Evolutionary conservation across 768 basidiomycete genomes (phyloP).

Genomic region (Termitomyces sp.): DNA sequence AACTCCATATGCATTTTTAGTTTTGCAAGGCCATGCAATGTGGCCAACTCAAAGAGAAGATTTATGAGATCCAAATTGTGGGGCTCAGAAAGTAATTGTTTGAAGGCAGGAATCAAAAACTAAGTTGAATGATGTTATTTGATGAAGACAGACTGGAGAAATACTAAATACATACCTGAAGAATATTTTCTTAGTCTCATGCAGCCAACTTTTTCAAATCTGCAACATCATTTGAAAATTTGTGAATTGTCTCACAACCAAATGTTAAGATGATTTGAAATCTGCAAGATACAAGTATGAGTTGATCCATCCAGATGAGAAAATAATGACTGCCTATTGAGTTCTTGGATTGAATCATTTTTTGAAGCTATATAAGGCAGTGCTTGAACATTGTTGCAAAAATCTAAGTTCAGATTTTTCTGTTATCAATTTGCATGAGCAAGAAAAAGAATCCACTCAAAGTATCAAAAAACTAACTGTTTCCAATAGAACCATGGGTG

Average conservation of each 20-base stretch:
- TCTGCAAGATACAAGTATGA: background rate
- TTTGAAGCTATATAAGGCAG: conserved; percentile 10
- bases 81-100: background rate
- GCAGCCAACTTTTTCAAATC: background rate
- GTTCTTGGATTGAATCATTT: no score
- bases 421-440: no score
- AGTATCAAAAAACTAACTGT: no score
- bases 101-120: conserved; percentile 1
- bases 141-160: background rate
- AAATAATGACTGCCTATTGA: background rate
- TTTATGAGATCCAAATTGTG: conserved; percentile 15
- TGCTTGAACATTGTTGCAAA: conserved; percentile 21
- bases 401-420: no score
- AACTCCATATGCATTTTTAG: conserved; percentile 16
- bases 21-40: conserved; percentile 23
- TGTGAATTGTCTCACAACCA: background rate
- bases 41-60: conserved; percentile 15
- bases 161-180: background rate
- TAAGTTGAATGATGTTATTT: background rate
- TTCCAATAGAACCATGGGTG: no score
- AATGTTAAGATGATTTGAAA: background rate
- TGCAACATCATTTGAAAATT: background rate
- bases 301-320: background rate
- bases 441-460: no score
- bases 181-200: background rate